Evolutionary conservation across 495 filamentous ascomycete genomes (phyloP).

Genomic region (Cairneyella variabilis): DNA sequence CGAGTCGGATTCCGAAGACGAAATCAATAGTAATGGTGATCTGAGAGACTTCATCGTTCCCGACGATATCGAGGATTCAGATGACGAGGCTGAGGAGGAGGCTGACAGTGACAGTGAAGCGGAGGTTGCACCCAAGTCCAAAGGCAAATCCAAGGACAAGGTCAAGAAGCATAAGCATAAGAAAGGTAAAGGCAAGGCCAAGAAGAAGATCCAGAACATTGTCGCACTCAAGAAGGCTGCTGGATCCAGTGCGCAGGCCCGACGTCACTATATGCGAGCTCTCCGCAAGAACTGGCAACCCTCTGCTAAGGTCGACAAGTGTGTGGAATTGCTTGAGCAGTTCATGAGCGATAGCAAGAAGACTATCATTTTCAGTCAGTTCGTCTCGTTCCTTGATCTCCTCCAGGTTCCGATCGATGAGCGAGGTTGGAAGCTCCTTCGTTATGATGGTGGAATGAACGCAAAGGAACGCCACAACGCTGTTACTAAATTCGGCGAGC

Average conservation of each 20-base stretch:
- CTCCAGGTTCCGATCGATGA: conserved; percentile 79
- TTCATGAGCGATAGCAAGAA: conserved; percentile 52
- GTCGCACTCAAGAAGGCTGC: conserved; percentile 65
- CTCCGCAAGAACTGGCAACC: conserved; percentile 65
- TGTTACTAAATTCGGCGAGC: conserved; percentile 68
- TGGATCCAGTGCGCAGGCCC: conserved; percentile 55
- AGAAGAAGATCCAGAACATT: conserved; percentile 39
- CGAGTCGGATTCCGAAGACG: conserved; percentile 37
- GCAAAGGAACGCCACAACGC: conserved; percentile 63
- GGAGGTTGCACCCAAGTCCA: background rate
- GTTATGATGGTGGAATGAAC: conserved; percentile 87
- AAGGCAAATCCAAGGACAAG: conserved; percentile 12
- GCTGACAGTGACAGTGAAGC: background rate
- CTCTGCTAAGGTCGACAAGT: conserved; percentile 77
- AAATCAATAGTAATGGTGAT: conserved; percentile 43
- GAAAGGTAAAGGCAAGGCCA: conserved; percentile 27
- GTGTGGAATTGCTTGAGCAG: conserved; percentile 59
- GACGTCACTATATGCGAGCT: conserved; percentile 58
- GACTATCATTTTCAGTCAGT: conserved; percentile 91
- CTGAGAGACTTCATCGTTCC: conserved; percentile 56
- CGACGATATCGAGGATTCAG: conserved; percentile 40
- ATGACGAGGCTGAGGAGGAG: conserved; percentile 28
- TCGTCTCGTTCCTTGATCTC: conserved; percentile 87
- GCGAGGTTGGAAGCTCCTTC: conserved; percentile 52
- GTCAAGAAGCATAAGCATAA: conserved; percentile 8